A percentile compares a stretch with the other conserved stretches of the same genome.
Conservation (phyloP, 73 alveolate genomes). For the Paramecium primaurelia region DNA sequence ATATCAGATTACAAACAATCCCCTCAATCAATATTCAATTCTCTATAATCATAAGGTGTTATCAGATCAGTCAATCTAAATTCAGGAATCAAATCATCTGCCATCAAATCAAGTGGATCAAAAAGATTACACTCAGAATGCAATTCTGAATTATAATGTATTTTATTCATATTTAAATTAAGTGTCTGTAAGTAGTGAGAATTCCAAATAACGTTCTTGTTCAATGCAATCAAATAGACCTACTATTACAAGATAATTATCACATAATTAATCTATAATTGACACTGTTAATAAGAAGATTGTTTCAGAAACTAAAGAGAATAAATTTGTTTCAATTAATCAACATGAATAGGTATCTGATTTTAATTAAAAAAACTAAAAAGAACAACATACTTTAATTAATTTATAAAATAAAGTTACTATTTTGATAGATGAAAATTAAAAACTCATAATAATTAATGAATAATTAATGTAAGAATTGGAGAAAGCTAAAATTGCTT, state of each 20-base stretch:
- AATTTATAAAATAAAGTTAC: not conserved
- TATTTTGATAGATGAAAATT: conserved; percentile 18
- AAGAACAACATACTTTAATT: not conserved
- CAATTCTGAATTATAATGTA: not conserved
- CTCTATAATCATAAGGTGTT: not conserved
- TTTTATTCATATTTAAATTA: not conserved
- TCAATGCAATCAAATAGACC: not conserved
- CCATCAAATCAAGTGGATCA: not conserved
- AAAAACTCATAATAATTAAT: not conserved
- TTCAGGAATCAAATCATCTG: not conserved
- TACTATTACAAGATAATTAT: not conserved
- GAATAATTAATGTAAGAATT: conserved; percentile 7
- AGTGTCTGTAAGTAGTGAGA: conserved; percentile 44
- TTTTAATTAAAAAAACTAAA: not conserved
- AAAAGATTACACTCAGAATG: conserved; percentile 6
- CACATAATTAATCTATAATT: not conserved
- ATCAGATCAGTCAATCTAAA: conserved; percentile 5
- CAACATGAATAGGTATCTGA: not conserved
- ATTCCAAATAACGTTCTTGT: not conserved
- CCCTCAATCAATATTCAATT: not conserved
- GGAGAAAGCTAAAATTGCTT: not conserved
- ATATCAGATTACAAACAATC: conserved; percentile 10
- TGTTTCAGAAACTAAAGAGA: not conserved
- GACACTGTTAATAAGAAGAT: not conserved
- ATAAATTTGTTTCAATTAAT: not conserved